Evolutionary conservation across 1,139 yeast species (phyloP).

Genomic region (Kodamaea sp.): DNA sequence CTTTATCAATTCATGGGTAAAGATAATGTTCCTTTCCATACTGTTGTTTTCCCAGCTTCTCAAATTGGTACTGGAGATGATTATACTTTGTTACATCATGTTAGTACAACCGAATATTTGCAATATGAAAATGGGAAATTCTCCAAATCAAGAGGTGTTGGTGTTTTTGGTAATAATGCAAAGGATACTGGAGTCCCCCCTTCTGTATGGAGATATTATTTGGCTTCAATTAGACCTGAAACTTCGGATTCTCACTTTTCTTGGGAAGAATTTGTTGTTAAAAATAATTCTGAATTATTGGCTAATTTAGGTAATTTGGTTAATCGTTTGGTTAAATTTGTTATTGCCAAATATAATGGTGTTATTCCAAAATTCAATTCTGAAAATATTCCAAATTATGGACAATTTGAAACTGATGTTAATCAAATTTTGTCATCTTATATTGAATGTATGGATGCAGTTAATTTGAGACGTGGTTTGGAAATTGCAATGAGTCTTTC

Average conservation of each 20-base stretch:
- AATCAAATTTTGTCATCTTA: conserved; percentile 59
- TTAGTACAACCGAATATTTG: conserved; percentile 91
- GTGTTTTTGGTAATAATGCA: conserved; percentile 98
- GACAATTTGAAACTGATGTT: conserved; percentile 52
- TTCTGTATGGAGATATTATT: conserved; percentile 96
- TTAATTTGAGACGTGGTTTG: conserved; percentile 80
- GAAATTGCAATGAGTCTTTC: conserved; percentile 90
- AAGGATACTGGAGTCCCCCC: conserved; percentile 87
- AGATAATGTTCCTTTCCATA: conserved; percentile 97
- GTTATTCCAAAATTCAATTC: conserved; percentile 68
- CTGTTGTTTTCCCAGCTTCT: conserved; percentile 94
- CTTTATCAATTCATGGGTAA: conserved; percentile 98
- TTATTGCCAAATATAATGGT: conserved; percentile 85
- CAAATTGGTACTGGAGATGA: conserved; percentile 81
- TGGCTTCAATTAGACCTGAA: conserved; percentile 92
- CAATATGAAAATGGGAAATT: conserved; percentile 98
- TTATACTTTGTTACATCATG: conserved; percentile 90
- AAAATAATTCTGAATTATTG: conserved; percentile 87
- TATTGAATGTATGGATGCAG: conserved; percentile 70
- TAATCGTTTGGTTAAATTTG: conserved; percentile 87
- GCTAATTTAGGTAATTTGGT: conserved; percentile 97
- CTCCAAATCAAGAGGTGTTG: conserved; percentile 93
- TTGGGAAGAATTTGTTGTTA: conserved; percentile 92
- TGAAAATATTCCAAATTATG: conserved; percentile 46
- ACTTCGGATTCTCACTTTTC: conserved; percentile 94